Evolutionary conservation across 257 asterid genomes (phyloP), one percentile per base, ranked within the genome.

Genomic region (Nemophila menziesii): DNA sequence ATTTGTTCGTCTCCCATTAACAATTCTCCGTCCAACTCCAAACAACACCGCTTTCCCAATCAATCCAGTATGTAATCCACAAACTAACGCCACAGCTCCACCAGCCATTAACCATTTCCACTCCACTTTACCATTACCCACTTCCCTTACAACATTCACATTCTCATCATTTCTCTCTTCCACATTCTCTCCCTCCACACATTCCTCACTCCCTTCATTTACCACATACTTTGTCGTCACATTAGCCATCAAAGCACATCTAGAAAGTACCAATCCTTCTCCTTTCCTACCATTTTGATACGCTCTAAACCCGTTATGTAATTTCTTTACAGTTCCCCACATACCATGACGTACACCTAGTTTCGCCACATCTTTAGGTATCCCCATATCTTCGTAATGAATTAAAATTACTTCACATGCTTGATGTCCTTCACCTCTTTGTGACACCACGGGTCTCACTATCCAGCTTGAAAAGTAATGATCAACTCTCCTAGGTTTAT

Each of bases 241-340:
- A 4, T 64, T n/a, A 20, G 77, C 77, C 67, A 70, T 53, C 47
- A 49, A 44, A 2, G 73, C 61, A 46, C 73, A 61, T 39, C 77
- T 47, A 38, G 77, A 70, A 4, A 58, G 49, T n/a, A n/a, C n/a
- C 1, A 57, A 34, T 20, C 45, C 67, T 22, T 55, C 70, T 6
- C 58, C 14, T 22, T 59, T 63, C 47, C 75, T 63, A 22, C 20
- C 46, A 24, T 61, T 59, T 52, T 84, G 92, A 61, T 84, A 89
- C 10, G 92, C 69, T 64, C 95, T 61, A 43, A 89, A 78, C 59
- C 97, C 97, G 9, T 65, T 52, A 43, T 89, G 93, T 27, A 89
- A 40, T 52, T 89, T 89, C 75, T 89, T 89, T 12, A 89, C 97
- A 4, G 97, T 84, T 56, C 94, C 93, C 97, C 97, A 89, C 97